These are phyloP conservation scores for Aspergillus arachidicola DNA, from an alignment of 2,329 filamentous ascomycete species.

Conservation along the genomic window DNA sequence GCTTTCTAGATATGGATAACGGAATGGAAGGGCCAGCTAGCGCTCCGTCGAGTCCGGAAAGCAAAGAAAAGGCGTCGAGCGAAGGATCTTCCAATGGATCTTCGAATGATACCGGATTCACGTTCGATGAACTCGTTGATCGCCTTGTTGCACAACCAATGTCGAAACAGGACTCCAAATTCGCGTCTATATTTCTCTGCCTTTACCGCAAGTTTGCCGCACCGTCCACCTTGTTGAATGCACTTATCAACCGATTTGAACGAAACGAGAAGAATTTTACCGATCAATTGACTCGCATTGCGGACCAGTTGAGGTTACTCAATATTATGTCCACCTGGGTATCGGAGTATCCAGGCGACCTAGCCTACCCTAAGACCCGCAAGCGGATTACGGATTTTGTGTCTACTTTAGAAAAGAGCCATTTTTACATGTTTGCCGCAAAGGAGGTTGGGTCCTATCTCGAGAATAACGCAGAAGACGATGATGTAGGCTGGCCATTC, in stretches of 20 bases:
- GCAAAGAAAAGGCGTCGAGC: slow-evolving; percentile 37
- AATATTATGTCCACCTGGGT: slow-evolving; percentile 89
- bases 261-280: slow-evolving; percentile 75
- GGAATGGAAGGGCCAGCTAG: slow-evolving; percentile 38
- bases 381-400: slow-evolving; percentile 76
- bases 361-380: slow-evolving; percentile 75
- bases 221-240: slow-evolving; percentile 74
- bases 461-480: slow-evolving; percentile 77
- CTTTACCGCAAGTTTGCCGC: slow-evolving; percentile 92
- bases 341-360: slow-evolving; percentile 86
- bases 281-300: slow-evolving; percentile 74
- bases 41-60: slow-evolving; percentile 31
- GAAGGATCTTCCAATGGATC: slow-evolving; percentile 34
- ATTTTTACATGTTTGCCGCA: slow-evolving; percentile 81
- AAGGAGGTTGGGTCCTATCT: slow-evolving; percentile 82
- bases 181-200: slow-evolving; percentile 84
- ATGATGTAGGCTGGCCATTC: slow-evolving; percentile 91
- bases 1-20: slow-evolving; percentile 47
- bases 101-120: slow-evolving; percentile 40
- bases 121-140: slow-evolving; percentile 74
- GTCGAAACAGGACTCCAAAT: slow-evolving; percentile 86
- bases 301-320: slow-evolving; percentile 80
- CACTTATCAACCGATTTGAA: slow-evolving; percentile 65
- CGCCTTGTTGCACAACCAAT: slow-evolving; percentile 80
- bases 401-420: slow-evolving; percentile 69